Conservation (phyloP, 2,329 filamentous ascomycete species). For the Nannizziopsis barbatae region DNA sequence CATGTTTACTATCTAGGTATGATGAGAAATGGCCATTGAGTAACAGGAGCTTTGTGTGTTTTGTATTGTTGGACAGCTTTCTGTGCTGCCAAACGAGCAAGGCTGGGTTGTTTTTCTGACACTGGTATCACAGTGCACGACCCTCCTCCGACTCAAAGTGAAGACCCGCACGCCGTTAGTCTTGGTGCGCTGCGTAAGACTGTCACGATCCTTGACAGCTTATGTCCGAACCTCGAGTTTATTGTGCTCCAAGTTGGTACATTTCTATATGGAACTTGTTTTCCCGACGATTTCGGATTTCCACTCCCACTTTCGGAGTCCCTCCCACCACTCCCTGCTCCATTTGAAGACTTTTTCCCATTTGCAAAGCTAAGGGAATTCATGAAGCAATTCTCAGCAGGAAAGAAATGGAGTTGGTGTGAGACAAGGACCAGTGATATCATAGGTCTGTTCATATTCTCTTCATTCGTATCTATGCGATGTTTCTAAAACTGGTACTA, state of each 20-base stretch:
- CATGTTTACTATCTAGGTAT: slow-evolving; percentile 18
- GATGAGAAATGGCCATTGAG: background rate
- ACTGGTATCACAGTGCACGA: slow-evolving; percentile 6
- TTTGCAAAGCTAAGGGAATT: slow-evolving; percentile 21
- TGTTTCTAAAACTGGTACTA: background rate
- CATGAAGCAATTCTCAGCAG: slow-evolving; percentile 17
- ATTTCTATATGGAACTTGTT: slow-evolving; percentile 27
- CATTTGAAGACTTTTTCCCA: slow-evolving; percentile 19
- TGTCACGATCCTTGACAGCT: slow-evolving; percentile 17
- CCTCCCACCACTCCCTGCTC: slow-evolving; percentile 20
- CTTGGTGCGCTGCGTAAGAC: slow-evolving; percentile 15
- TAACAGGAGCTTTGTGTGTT: background rate
- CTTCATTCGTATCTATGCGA: no score
- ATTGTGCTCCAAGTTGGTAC: slow-evolving; percentile 35
- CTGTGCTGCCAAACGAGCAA: background rate
- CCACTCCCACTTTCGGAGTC: slow-evolving; percentile 20
- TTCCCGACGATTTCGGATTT: slow-evolving; percentile 22
- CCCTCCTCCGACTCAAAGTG: slow-evolving; percentile 5
- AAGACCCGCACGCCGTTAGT: slow-evolving; percentile 5
- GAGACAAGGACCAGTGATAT: slow-evolving; percentile 23
- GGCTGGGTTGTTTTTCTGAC: background rate
- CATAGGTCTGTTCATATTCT: slow-evolving; percentile 12
- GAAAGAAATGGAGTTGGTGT: slow-evolving; percentile 24
- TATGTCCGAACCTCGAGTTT: slow-evolving; percentile 23
- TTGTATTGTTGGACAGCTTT: background rate